Percentiles rank a stretch among this genome's conserved stretches.
Conservation (phyloP, 176 grass and related monocot genomes). For the Phragmites australis region DNA sequence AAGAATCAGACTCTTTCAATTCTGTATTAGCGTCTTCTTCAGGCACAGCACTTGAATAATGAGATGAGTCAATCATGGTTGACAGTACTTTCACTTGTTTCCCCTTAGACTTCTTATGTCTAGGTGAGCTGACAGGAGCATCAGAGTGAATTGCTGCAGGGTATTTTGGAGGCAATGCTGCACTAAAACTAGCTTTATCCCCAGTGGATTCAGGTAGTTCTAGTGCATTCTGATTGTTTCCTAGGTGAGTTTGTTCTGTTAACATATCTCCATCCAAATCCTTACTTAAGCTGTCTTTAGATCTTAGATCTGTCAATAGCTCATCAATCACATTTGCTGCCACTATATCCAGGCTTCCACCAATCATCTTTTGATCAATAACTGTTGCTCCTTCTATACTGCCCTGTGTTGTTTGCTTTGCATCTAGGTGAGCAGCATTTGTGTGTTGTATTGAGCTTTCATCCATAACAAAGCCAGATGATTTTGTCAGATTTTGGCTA, state of each 20-base stretch:
- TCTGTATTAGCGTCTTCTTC: constrained; percentile 30
- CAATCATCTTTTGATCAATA: constrained; percentile 30
- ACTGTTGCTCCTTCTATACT: constrained; percentile 37
- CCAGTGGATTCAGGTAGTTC: neutral
- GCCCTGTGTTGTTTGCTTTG: constrained; percentile 28
- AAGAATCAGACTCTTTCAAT: constrained; percentile 28
- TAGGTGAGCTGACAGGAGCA: constrained; percentile 28
- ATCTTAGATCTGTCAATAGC: constrained; percentile 46
- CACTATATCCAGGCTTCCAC: constrained; percentile 29
- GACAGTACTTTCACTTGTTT: constrained; percentile 22
- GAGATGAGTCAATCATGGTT: constrained; percentile 26
- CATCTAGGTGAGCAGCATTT: constrained; percentile 22
- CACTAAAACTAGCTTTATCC: constrained; percentile 28
- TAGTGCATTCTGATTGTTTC: constrained; percentile 8
- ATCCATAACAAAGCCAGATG: constrained; percentile 23
- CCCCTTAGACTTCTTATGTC: constrained; percentile 37
- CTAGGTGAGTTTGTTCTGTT: constrained; percentile 6
- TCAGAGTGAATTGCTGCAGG: constrained; percentile 33
- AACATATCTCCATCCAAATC: constrained; percentile 7
- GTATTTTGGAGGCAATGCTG: constrained; percentile 36
- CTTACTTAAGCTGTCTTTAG: constrained; percentile 19
- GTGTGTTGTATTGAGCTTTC: constrained; percentile 26
- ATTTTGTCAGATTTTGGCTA: constrained; percentile 41
- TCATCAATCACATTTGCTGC: constrained; percentile 33
- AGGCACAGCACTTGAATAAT: constrained; percentile 30